Conservation (phyloP, 225 moss, liverwort and hornwort species). For the Pleurozium schreberi region DNA sequence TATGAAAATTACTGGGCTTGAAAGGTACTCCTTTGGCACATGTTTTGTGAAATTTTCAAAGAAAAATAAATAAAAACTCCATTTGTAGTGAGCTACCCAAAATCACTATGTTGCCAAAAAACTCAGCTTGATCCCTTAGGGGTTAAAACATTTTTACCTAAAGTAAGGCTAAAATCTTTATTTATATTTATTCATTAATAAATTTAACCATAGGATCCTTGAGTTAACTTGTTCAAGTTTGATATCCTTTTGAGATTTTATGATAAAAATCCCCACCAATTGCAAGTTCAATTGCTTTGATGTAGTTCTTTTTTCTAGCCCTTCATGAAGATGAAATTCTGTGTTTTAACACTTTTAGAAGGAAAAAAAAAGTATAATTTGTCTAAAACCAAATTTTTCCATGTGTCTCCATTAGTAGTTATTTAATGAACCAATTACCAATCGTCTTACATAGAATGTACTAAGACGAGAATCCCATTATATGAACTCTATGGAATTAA, state of each 20-base stretch:
- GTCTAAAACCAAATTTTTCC: not conserved
- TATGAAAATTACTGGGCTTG: no score
- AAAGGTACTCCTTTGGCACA: no score
- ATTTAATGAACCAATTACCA: no score
- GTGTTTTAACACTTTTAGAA: not conserved
- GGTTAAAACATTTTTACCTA: not conserved
- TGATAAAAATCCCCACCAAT: rapidly evolving
- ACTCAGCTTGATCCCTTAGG: no score
- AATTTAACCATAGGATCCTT: not conserved
- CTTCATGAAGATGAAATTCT: not conserved
- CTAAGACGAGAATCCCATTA: no score
- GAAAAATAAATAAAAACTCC: no score
- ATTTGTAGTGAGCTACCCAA: no score
- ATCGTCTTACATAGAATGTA: no score
- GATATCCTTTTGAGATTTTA: not conserved
- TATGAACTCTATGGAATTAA: no score
- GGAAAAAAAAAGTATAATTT: rapidly evolving
- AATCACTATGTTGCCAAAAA: no score
- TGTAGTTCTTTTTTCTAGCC: no score
- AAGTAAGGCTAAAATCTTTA: not conserved
- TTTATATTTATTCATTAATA: not conserved
- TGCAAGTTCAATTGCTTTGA: not conserved
- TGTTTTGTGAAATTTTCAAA: no score
- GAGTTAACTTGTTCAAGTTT: not conserved
- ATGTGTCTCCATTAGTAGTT: not conserved